Evolutionary conservation across 2,329 filamentous ascomycete genomes (phyloP).

Genomic region (Cladophialophora carrionii): DNA sequence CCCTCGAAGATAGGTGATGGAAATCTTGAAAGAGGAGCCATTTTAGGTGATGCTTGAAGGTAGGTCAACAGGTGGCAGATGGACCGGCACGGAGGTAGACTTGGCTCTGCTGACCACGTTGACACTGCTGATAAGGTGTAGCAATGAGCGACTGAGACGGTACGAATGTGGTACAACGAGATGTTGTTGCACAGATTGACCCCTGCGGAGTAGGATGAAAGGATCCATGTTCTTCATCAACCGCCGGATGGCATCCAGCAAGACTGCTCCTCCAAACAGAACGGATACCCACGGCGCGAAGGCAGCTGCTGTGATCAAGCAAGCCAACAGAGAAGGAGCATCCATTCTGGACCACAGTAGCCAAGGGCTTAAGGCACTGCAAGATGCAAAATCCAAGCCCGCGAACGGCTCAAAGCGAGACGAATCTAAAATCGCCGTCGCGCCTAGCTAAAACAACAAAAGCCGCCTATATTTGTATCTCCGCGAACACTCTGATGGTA

Average conservation of each 20-base stretch:
- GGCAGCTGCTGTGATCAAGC: not conserved
- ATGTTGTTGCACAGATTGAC: not conserved
- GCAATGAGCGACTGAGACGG: not conserved
- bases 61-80: not conserved
- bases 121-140: not conserved
- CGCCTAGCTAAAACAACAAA: not conserved
- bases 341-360: not conserved
- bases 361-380: not conserved
- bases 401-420: not conserved
- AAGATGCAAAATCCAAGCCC: not conserved
- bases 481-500: constrained; percentile 10
- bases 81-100: not conserved
- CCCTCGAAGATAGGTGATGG: not conserved
- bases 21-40: not conserved
- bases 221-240: not conserved
- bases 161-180: not conserved
- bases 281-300: not conserved
- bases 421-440: not conserved
- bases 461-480: not conserved
- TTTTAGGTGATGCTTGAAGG: not conserved
- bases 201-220: not conserved
- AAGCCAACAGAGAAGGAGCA: not conserved
- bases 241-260: not conserved
- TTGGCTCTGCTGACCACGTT: not conserved
- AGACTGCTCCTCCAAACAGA: not conserved